These are phyloP conservation scores for Rhododendron kiyosumense DNA, from an alignment of 148 eudicot genomes.

Conservation along the genomic window DNA sequence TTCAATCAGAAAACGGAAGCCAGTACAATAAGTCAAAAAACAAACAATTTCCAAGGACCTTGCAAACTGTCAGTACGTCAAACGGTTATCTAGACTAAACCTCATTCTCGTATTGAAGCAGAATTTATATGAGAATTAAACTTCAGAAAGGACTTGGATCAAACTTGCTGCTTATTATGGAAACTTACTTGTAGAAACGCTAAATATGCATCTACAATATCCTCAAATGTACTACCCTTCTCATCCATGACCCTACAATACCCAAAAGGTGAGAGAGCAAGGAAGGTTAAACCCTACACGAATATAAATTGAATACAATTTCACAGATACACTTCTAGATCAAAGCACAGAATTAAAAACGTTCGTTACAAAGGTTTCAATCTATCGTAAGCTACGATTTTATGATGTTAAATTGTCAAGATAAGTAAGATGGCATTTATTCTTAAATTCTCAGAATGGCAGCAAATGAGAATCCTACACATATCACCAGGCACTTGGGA, in stretches of 20 bases:
- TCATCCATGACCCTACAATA: conserved; percentile 57
- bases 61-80: background rate
- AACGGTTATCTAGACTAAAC: background rate
- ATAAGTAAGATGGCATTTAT: background rate
- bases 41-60: background rate
- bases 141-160: background rate
- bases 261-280: background rate
- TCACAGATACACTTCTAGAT: background rate
- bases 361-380: background rate
- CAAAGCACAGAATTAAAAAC: conserved; percentile 3
- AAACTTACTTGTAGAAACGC: conserved; percentile 79
- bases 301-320: background rate
- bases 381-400: background rate
- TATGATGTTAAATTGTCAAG: background rate
- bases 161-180: background rate
- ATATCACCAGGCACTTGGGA: background rate
- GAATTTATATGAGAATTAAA: background rate
- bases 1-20: conserved; percentile 2
- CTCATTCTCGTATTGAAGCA: background rate
- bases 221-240: conserved; percentile 65
- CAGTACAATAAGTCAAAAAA: background rate
- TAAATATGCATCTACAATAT: conserved; percentile 87
- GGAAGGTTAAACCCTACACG: background rate
- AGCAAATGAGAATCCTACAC: background rate
- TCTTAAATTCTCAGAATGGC: background rate